Evolutionary conservation across 768 basidiomycete genomes (phyloP), one percentile per base, ranked within the genome.

Genomic region (Xanthoconium purpureum): DNA sequence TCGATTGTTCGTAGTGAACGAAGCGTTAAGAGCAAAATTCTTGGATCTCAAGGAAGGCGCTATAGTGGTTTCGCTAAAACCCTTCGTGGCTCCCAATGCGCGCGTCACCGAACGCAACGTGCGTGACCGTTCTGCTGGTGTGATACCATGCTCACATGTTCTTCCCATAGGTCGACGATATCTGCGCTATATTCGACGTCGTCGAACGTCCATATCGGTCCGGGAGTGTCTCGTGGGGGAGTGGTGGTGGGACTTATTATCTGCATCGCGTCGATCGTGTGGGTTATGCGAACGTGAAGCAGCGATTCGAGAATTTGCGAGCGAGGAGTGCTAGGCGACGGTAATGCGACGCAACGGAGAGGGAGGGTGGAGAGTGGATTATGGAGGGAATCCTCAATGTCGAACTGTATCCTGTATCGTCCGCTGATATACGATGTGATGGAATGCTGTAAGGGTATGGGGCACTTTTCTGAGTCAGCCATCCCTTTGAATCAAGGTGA

Each of bases 1-100:
- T 18, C 52, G 33, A 55, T 29, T 35, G 13, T 17, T 44, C 39
- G 12, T 55, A 92, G 89, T 98, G 57, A 98, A 98, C 71, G 91
- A 92, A 66, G 83, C 86, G 1, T 75, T 99, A 15, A 80, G 89
- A 44, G 86, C 89, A 30, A 89, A 93, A 66, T 98, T 98, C 73
- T 77, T 99, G 52, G 97, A 99, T 66, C 76, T 98, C 57, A 97
- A 94, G 66, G 92, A 96, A 56, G 91, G 92, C 18, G 93, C 94
- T 0, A 86, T 86, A 47, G 89, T 99, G 46, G 83, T 98, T 37
- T 94, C 91, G 18, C 75, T 99, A 17, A 84, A 88, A 56, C 92
- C 94, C 1, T 97, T 92, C 59, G 87, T 94, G 54, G 81, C 87
- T 33, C 82, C 84, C 0, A 77, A 87, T 62, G 88, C 86, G 42